Evolutionary conservation across 2,329 filamentous ascomycete genomes (phyloP).

Genomic region (Paraphoma sp.): DNA sequence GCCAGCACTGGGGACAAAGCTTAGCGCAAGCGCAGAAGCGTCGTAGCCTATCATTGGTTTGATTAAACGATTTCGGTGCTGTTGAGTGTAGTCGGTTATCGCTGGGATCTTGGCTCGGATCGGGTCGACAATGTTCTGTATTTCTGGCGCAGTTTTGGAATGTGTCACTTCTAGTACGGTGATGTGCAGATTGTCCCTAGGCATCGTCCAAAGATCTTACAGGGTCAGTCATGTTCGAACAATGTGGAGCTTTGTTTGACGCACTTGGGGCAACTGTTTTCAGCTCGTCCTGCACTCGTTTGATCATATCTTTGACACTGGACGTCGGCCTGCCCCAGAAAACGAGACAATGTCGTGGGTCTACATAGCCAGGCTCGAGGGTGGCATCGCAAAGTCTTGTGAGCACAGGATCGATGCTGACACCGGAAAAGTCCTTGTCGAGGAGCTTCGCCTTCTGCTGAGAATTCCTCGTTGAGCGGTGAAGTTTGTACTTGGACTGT

Average conservation of each 20-base stretch:
- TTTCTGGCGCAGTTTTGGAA: constrained; percentile 73
- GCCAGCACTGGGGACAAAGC: constrained; percentile 80
- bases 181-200: constrained; percentile 77
- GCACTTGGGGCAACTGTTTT: constrained; percentile 71
- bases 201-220: constrained; percentile 85
- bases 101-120: constrained; percentile 63
- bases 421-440: constrained; percentile 68
- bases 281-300: constrained; percentile 71
- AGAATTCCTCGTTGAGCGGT: constrained; percentile 76
- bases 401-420: constrained; percentile 79
- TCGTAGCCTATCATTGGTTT: constrained; percentile 87
- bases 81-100: constrained; percentile 71
- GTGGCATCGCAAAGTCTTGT: constrained; percentile 69
- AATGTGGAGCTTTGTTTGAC: constrained; percentile 35
- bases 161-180: constrained; percentile 87
- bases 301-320: constrained; percentile 71
- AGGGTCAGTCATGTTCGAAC: constrained; percentile 7
- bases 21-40: constrained; percentile 82
- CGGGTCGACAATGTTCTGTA: constrained; percentile 65
- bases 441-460: constrained; percentile 80
- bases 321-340: constrained; percentile 86
- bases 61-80: constrained; percentile 75
- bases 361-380: constrained; percentile 72
- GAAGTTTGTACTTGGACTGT: constrained; percentile 73
- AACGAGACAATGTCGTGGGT: constrained; percentile 81